Evolutionary conservation across 2,329 filamentous ascomycete genomes (phyloP).

Genomic region (Xylaria sp.): DNA sequence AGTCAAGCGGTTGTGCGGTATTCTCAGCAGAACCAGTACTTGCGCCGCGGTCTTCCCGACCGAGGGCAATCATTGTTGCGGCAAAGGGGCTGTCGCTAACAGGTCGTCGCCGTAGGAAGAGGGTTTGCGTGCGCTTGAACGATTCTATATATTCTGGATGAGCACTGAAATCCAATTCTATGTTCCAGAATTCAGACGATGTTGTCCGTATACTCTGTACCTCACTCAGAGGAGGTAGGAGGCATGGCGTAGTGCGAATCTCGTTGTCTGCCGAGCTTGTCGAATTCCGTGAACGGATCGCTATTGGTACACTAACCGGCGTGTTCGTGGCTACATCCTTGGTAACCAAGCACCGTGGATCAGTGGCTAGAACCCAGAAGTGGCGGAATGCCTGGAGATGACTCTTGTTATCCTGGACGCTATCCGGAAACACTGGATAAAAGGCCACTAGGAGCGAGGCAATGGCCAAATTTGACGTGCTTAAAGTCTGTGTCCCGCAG

Average conservation of each 20-base stretch:
- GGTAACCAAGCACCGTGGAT: slow-evolving; percentile 87
- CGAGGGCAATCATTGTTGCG: slow-evolving; percentile 79
- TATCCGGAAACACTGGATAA: slow-evolving; percentile 90
- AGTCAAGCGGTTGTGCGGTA: slow-evolving; percentile 68
- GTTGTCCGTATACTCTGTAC: slow-evolving; percentile 69
- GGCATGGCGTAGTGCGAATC: slow-evolving; percentile 65
- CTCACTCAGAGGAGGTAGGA: slow-evolving; percentile 72
- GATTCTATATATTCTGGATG: slow-evolving; percentile 70
- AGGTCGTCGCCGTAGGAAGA: slow-evolving; percentile 78
- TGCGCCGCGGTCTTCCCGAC: slow-evolving; percentile 56
- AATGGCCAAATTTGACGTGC: slow-evolving; percentile 86
- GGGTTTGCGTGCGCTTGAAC: slow-evolving; percentile 76
- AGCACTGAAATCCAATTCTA: slow-evolving; percentile 77
- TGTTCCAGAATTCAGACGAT: slow-evolving; percentile 79
- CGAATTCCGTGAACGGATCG: slow-evolving; percentile 66
- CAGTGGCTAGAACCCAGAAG: slow-evolving; percentile 94
- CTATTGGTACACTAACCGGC: slow-evolving; percentile 78
- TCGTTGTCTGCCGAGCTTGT: slow-evolving; percentile 43
- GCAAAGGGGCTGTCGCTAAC: slow-evolving; percentile 76
- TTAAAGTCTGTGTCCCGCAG: slow-evolving; percentile 91
- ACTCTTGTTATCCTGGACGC: slow-evolving; percentile 91
- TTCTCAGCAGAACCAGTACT: slow-evolving; percentile 50
- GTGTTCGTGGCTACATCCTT: slow-evolving; percentile 87
- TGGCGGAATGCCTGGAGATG: slow-evolving; percentile 97
- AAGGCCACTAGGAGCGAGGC: slow-evolving; percentile 89